Base-by-base conservation (phyloP, 495 filamentous ascomycete genomes). In the Pyrenopolyporus hunteri region DNA sequence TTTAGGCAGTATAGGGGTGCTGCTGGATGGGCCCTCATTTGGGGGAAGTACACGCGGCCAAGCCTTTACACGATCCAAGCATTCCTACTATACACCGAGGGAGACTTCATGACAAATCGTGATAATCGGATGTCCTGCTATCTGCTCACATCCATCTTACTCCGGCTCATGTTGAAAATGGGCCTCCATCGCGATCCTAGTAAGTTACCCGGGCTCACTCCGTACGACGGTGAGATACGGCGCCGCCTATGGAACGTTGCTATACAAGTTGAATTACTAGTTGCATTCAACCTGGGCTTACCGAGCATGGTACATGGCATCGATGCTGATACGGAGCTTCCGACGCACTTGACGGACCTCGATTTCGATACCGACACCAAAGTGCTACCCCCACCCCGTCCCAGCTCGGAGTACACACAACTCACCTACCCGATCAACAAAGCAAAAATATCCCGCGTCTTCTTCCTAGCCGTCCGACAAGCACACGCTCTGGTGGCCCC, bases 131-230 rank as follows among this genome's bases (percentile, higher is more conserved):
- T 75, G 23, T 75, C 80, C 42, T 73, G 74, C 42, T 85, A 80
- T 63, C 67, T 85, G 7, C 55, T 82, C 6, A 72, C 78, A 0
- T 78, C 80, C 10, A 73, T 74, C 11, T 60, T 74, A 14, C 72
- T 83, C 22, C 78, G 81, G 9, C 68, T 86, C 1, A 81, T 84
- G 51, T 40, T 85, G 36, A 77, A 78, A 40, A 80, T 83, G 78
- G 84, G 83, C 10, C 75, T 82, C 17, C 84, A 87, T 50, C 77
- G 83, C 14, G 84, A 87, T 47, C 72, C 79, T 6, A 74, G 70
- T 48, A 70, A 74, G 39, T 60, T 76, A n/a, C 66, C 74, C 23
- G 70, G 73, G 17, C 83, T 89, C 33, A 79, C 82, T 0, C 70
- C 78, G 0, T 83, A 82, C 43, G 70, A 81, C 20, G 82, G 77